phyloP scores from a whole-genome alignment of 257 asterid species.

The Solanum megistacrolobum region DNA sequence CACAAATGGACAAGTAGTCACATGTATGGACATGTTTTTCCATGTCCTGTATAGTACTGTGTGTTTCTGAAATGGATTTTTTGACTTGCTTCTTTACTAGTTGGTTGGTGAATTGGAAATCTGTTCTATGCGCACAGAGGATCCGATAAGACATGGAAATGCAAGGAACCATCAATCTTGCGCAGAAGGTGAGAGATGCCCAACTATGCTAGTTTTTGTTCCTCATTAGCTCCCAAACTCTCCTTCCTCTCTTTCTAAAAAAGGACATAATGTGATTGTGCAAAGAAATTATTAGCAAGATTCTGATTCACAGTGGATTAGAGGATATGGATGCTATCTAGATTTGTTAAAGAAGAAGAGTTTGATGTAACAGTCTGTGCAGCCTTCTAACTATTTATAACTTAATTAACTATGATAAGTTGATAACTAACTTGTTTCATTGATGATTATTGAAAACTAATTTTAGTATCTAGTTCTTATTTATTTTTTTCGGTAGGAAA shows the following conservation, averaged over 20 bases:
- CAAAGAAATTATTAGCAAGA: not conserved
- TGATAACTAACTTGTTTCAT: not conserved
- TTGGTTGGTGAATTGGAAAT: constrained; percentile 63
- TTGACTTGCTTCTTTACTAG: constrained; percentile 32
- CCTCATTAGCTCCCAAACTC: not conserved
- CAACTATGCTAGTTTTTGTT: constrained; percentile 10
- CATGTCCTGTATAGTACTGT: not conserved
- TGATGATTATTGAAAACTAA: not conserved
- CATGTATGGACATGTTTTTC: not conserved
- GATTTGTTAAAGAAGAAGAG: not conserved
- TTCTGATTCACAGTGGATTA: not conserved
- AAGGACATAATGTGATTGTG: not conserved
- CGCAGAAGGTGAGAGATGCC: constrained; percentile 29
- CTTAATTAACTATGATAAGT: not conserved
- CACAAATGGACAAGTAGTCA: not conserved
- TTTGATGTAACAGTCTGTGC: not conserved
- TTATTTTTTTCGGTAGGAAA: not conserved
- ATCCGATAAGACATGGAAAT: constrained; percentile 27
- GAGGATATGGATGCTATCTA: not conserved
- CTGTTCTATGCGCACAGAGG: constrained; percentile 33
- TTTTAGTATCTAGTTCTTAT: not conserved
- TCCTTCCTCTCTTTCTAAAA: not conserved
- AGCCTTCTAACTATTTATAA: not conserved
- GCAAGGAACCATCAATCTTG: constrained; percentile 27
- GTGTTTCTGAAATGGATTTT: not conserved